These are phyloP conservation scores for Bifiguratus adelaidae DNA, from an alignment of 192 early-diverging fungal species.

Conservation along the genomic window DNA sequence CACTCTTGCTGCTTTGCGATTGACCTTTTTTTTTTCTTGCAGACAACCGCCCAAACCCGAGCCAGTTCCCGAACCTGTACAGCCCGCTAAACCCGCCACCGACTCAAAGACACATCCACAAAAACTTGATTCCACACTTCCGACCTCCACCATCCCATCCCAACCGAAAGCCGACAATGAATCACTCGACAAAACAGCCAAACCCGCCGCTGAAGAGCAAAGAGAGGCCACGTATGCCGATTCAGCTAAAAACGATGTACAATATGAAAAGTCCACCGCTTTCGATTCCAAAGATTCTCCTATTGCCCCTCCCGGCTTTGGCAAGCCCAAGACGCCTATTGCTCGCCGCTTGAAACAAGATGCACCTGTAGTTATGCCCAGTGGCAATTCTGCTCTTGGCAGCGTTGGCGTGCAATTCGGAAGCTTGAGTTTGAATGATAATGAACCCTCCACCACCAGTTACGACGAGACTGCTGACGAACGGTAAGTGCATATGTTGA, in stretches of 20 bases:
- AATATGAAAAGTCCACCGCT: constrained; percentile 3
- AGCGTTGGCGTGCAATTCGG: constrained; percentile 76
- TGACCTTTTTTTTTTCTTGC: constrained; percentile 1
- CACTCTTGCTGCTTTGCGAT: not conserved
- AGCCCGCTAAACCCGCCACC: not conserved
- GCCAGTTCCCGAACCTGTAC: constrained; percentile 19
- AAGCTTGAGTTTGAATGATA: constrained; percentile 30
- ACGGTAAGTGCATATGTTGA: not conserved
- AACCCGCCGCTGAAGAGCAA: constrained; percentile 14
- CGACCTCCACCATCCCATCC: not conserved
- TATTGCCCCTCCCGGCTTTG: constrained; percentile 23
- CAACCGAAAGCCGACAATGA: constrained; percentile 20
- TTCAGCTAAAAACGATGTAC: constrained; percentile 1
- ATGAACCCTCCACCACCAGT: not conserved
- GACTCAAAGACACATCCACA: no score
- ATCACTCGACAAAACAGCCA: constrained; percentile 16
- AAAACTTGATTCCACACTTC: not conserved
- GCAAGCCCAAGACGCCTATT: constrained; percentile 21
- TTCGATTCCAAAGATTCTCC: constrained; percentile 17
- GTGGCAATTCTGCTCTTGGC: constrained; percentile 42
- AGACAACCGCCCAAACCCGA: constrained; percentile 30
- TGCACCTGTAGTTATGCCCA: constrained; percentile 81
- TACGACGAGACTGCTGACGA: not conserved
- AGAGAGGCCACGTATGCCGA: constrained; percentile 6
- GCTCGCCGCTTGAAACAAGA: constrained; percentile 80